These are phyloP conservation scores for Fusarium praegraminearum DNA, from an alignment of 2,329 filamentous ascomycete genomes.

Conservation along the genomic window DNA sequence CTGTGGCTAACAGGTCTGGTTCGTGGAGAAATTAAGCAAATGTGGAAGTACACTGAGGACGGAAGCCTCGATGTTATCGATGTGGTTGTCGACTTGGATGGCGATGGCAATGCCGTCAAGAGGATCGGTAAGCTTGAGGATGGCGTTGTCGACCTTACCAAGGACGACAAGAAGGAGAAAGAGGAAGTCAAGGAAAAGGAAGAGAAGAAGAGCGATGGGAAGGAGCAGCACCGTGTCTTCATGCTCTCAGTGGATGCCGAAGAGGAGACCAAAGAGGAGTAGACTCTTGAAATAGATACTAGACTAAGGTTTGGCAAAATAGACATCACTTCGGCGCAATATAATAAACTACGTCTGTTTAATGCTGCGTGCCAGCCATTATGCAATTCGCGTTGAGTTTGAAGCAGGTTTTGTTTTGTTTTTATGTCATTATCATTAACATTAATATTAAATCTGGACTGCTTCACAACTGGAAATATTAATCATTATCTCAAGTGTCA, in stretches of 20 bases:
- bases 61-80: conserved; percentile 67
- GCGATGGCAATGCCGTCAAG: conserved; percentile 60
- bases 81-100: conserved; percentile 67
- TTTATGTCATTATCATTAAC: conserved; percentile 25
- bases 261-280: conserved; percentile 26
- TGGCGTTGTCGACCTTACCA: conserved; percentile 54
- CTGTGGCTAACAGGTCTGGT: conserved; percentile 79
- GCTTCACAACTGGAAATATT: conserved; percentile 21
- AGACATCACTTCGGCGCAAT: neutral
- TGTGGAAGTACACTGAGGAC: conserved; percentile 88
- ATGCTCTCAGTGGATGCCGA: conserved; percentile 52
- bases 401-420: neutral
- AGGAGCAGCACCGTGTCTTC: conserved; percentile 50
- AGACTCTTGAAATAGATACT: neutral
- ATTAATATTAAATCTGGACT: conserved; percentile 35
- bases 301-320: neutral
- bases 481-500: conserved; percentile 28
- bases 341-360: neutral
- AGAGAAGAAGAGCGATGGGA: conserved; percentile 26
- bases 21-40: conserved; percentile 76
- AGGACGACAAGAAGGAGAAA: conserved; percentile 48
- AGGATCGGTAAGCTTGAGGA: conserved; percentile 54
- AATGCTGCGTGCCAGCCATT: neutral
- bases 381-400: neutral
- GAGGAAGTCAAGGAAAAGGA: conserved; percentile 31